phyloP scores from a whole-genome alignment of 2,329 filamentous ascomycete genomes.

The Colletotrichum noveboracense region DNA sequence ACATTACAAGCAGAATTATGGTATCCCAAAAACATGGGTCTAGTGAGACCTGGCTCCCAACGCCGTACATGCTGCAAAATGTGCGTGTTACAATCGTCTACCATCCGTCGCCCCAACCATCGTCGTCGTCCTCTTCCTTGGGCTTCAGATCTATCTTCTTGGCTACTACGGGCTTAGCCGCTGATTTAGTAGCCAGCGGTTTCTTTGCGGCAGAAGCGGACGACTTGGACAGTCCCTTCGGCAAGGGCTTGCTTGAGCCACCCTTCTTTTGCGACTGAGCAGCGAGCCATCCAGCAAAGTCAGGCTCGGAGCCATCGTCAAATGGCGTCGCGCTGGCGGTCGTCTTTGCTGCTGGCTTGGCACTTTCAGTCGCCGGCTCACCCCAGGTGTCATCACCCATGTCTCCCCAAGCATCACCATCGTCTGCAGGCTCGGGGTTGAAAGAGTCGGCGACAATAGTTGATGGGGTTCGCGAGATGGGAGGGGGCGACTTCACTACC shows the following conservation, averaged over 20 bases:
- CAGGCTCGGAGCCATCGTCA: conserved; percentile 86
- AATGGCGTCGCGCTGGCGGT: conserved; percentile 57
- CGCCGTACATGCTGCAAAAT: conserved; percentile 14
- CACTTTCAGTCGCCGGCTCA: conserved; percentile 34
- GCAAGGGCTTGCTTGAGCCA: conserved; percentile 65
- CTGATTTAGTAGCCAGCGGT: conserved; percentile 36
- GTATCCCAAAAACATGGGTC: conserved; percentile 4
- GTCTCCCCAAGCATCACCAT: conserved; percentile 79
- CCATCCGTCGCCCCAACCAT: conserved; percentile 73
- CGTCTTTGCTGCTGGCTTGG: conserved; percentile 27
- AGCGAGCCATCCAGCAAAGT: conserved; percentile 94
- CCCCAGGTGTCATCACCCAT: conserved; percentile 57
- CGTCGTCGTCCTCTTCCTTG: conserved; percentile 64
- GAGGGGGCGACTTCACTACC: conserved; percentile 55
- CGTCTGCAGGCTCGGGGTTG: conserved; percentile 62
- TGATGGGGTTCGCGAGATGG: conserved; percentile 53
- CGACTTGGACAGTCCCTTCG: conserved; percentile 81
- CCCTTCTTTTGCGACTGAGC: conserved; percentile 82
- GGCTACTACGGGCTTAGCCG: conserved; percentile 47
- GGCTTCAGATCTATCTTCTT: conserved; percentile 77
- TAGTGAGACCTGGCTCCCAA: conserved; percentile 5
- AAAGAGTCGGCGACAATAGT: conserved; percentile 54
- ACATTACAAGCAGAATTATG: conserved; percentile 10
- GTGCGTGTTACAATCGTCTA: conserved; percentile 29
- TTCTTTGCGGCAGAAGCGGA: conserved; percentile 44